Base-by-base conservation (phyloP, 2,329 filamentous ascomycete genomes). In the Fusarium aywerte region DNA sequence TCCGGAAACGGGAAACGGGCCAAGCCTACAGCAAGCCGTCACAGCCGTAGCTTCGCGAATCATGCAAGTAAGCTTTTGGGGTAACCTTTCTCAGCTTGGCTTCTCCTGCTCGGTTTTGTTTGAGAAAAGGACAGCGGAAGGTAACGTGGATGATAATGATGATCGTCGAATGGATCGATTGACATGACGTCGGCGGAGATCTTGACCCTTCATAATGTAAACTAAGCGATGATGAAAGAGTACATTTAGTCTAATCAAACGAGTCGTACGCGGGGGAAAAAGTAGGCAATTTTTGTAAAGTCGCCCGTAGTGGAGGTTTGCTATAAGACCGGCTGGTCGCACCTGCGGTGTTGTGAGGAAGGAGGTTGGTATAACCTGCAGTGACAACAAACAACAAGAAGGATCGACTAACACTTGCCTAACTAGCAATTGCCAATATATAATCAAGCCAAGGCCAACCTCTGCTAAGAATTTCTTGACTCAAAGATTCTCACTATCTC, bases 271-370 rank as follows among this genome's bases (percentile, higher is more conserved):
- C 16, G 49, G 25, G 27, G 39, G 35, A 31, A 21, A n/a, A 33
- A 15, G 4, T 33, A 50, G 23, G 29, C 44, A 23, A 42, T 18
- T 50, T 29, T 23, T 27, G 29, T 42, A 51, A 65, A 53, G 39
- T 38, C 42, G 36, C 48, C 50, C 52, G 56, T 58, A 51, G 60
- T 66, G 33, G 62, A 58, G 55, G 47, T 65, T 67, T 44, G 62
- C 59, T 58, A 62, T 61, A 67, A 62, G 69, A 66, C 65, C 67
- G 69, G 66, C 56, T 71, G 70, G 70, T 43, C 36, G 56, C 50
- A 58, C 67, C 35, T 39, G 13, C 25, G 25, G 25, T 49, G 21
- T 44, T 20, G 48, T 39, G 35, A 16, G 47, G 27, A 11, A 21
- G 64, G 70, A 57, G 70, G 70, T 66, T 72, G 70, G 67, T 62